Base-by-base conservation (phyloP, 164 flowering plant species). In the Pachysandra terminalis region DNA sequence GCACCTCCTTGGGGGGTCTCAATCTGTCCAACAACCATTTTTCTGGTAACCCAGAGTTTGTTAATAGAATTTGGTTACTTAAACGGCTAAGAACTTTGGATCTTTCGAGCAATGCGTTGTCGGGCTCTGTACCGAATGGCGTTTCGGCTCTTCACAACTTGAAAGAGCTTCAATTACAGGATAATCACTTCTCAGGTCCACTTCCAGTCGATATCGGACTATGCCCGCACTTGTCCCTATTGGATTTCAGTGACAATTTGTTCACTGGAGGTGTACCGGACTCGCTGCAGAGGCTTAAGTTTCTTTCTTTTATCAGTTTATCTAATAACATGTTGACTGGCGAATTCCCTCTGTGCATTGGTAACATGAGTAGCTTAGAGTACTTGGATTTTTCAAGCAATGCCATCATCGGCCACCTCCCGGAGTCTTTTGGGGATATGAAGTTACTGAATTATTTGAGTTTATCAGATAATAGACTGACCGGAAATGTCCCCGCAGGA, bases 321-420 rank as follows among this genome's bases (percentile, higher is more conserved):
- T 76, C 89, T 14, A 75, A 74, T 22, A 94, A 94, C 67, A 67
- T 56, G 69, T 27, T 94, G 0, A 55, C 69, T 0, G 93, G 90
- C 4, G 81, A 84, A 22, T 76, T 94, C 69, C 96, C 97, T 56
- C 68, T 28, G 8, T 91, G 95, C 96, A 81, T 94, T 19, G 81
- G 80, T 4, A 79, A 77, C 63, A 53, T 89, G 80, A 81, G 71
- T 64, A 82, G 80, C 63, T 71, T 94, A 19, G 80, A 79, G 60
- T 71, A 65, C 74, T 12, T 94, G 24, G 90, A 94, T 66, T 80
- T 94, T 40, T 79, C 91, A 0, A 63, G 68, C 51, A 94, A 94
- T 72, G 78, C 58, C 2, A 68, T 94, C 19, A 65, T 77, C 0
- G 97, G 98, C 13, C 64, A 32, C 23, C 68, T 91, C n/a, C 93